phyloP scores from a whole-genome alignment of 805 yeast genomes.

The Sungouiella thailandica region DNA sequence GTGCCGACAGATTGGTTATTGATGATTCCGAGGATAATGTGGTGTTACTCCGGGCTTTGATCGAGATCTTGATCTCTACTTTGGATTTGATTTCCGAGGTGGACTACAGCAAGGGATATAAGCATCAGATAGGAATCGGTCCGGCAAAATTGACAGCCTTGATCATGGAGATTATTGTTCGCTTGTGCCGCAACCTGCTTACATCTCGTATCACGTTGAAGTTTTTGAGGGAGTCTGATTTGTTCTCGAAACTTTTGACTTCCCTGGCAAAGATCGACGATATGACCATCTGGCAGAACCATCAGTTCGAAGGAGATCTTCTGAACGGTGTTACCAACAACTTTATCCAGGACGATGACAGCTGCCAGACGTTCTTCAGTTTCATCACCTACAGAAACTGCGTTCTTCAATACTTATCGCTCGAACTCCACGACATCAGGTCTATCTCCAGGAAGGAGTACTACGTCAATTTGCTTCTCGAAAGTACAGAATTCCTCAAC shows the following conservation, averaged over 20 bases:
- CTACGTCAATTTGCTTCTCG: constrained; percentile 51
- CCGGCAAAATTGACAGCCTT: constrained; percentile 56
- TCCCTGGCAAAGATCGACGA: constrained; percentile 52
- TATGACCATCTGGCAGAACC: constrained; percentile 50
- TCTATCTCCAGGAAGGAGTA: constrained; percentile 47
- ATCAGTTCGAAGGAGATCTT: constrained; percentile 40
- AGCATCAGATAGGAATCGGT: constrained; percentile 41
- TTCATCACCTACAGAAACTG: constrained; percentile 59
- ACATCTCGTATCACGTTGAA: constrained; percentile 49
- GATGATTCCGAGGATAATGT: constrained; percentile 49
- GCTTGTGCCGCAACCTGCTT: constrained; percentile 52
- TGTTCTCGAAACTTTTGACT: constrained; percentile 48
- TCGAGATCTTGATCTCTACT: constrained; percentile 46
- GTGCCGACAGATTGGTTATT: constrained; percentile 42
- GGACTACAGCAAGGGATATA: constrained; percentile 29
- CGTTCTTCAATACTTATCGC: constrained; percentile 59
- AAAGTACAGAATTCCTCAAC: constrained; percentile 42
- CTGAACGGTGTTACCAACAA: constrained; percentile 21
- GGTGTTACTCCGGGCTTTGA: constrained; percentile 46
- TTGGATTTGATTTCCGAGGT: constrained; percentile 37
- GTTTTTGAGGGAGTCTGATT: constrained; percentile 45
- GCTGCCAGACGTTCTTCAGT: constrained; percentile 52
- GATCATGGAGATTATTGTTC: constrained; percentile 57
- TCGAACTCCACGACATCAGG: constrained; percentile 61
- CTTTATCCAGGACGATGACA: constrained; percentile 28